Conservation (phyloP, 1,284 basidiomycete genomes). For the Athelia sp. region DNA sequence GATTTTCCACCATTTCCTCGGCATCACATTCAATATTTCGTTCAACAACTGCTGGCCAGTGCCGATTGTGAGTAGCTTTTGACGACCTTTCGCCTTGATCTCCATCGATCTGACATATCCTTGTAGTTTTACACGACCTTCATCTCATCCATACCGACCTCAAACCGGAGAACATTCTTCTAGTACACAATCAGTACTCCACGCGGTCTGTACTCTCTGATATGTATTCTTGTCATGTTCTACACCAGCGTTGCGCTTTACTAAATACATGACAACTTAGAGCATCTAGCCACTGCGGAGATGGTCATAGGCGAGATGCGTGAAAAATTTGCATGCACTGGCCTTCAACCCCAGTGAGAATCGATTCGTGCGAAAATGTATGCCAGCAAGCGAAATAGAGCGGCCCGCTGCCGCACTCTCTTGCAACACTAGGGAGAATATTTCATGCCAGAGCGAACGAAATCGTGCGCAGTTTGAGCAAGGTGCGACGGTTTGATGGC, state of each 20-base stretch:
- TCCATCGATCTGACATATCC: conserved; percentile 10
- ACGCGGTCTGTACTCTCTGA: conserved; percentile 97
- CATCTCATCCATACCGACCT: conserved; percentile 97
- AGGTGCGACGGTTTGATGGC: too few species aligned
- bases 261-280: conserved; percentile 98
- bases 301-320: conserved; percentile 98
- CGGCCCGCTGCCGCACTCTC: too few species aligned
- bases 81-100: conserved; percentile 4
- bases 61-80: conserved; percentile 78
- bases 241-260: conserved; percentile 97
- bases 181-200: conserved; percentile 91
- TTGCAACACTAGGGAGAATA: too few species aligned
- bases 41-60: conserved; percentile 86
- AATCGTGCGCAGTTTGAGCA: too few species aligned
- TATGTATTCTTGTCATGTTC: conserved; percentile 98
- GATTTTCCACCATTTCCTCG: conserved; percentile 95
- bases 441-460: too few species aligned
- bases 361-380: too few species aligned
- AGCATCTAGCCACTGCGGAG: conserved; percentile 99
- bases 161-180: conserved; percentile 97
- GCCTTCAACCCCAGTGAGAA: conserved; percentile 78
- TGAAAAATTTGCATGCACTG: conserved; percentile 70
- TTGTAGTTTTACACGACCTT: conserved; percentile 83
- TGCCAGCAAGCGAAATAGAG: too few species aligned
- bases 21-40: conserved; percentile 94